These are phyloP conservation scores for Wallacemonas sp. DNA, from an alignment of 208 protist genomes.

Conservation along the genomic window DNA sequence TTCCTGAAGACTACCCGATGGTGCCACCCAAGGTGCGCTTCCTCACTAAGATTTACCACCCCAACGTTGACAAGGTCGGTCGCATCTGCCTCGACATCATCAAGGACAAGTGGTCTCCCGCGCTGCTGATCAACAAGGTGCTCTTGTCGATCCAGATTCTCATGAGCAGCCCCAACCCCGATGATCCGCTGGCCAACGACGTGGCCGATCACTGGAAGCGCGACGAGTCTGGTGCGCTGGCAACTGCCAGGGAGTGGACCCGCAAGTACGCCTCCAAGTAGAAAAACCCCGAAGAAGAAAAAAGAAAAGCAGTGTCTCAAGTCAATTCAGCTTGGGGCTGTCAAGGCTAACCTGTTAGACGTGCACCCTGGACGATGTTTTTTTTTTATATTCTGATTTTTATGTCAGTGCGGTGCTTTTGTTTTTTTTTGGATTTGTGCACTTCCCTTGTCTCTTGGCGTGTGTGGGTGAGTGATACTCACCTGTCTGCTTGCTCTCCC, in stretches of 20 bases:
- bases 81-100: constrained; percentile 99
- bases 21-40: constrained; percentile 99
- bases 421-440: no score
- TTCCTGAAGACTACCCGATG: constrained; percentile 93
- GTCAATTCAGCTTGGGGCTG: no score
- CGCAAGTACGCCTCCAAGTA: constrained; percentile 62
- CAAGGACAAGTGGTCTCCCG: constrained; percentile 99
- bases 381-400: constrained; percentile 18
- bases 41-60: constrained; percentile 99
- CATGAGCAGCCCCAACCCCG: constrained; percentile 99
- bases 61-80: constrained; percentile 98
- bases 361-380: background rate
- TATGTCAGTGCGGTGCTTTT: background rate
- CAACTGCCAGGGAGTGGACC: constrained; percentile 82
- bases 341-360: background rate
- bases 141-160: constrained; percentile 99
- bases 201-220: constrained; percentile 94
- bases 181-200: constrained; percentile 98
- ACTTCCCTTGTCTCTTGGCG: no score
- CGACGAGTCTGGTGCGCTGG: constrained; percentile 62
- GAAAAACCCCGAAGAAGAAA: background rate
- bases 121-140: constrained; percentile 99
- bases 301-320: background rate
- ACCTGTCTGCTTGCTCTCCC: no score
- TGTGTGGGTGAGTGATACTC: no score